Percentiles rank a stretch among this genome's conserved stretches.
Conservation (phyloP, 805 yeast genomes). For the Candida maris region DNA sequence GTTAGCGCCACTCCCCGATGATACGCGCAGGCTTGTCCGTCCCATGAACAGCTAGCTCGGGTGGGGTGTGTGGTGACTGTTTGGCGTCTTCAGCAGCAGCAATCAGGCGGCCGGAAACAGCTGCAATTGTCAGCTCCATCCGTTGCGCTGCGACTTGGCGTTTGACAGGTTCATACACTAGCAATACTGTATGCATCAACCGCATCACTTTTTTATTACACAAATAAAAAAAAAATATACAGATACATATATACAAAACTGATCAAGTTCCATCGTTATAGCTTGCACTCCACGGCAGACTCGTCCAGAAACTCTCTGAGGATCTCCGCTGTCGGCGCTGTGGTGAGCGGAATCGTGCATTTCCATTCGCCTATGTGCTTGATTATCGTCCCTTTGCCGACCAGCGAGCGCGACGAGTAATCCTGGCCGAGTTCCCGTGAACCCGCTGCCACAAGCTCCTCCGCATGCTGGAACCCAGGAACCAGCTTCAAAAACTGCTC, state of each 20-base stretch:
- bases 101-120: too few relatives aligned
- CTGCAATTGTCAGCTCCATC: too few relatives aligned
- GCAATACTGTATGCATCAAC: too few relatives aligned
- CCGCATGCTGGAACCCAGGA: constrained; percentile 18
- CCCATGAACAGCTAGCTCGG: too few relatives aligned
- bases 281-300: constrained; percentile 17
- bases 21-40: too few relatives aligned
- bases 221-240: background rate
- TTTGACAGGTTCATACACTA: too few relatives aligned
- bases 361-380: constrained; percentile 53
- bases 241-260: background rate
- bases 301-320: constrained; percentile 23
- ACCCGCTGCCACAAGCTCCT: constrained; percentile 16
- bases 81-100: too few relatives aligned
- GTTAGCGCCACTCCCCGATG: too few relatives aligned
- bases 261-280: constrained; percentile 9
- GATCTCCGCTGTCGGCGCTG: constrained; percentile 55
- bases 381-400: constrained; percentile 41
- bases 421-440: constrained; percentile 14
- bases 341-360: constrained; percentile 47
- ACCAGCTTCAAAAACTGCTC: constrained; percentile 15
- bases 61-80: too few relatives aligned
- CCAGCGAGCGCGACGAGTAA: constrained; percentile 8
- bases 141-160: too few relatives aligned
- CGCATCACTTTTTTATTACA: background rate